These are phyloP conservation scores for Lasiodiplodia gonubiensis DNA, from an alignment of 2,329 filamentous ascomycete genomes.

Conservation along the genomic window DNA sequence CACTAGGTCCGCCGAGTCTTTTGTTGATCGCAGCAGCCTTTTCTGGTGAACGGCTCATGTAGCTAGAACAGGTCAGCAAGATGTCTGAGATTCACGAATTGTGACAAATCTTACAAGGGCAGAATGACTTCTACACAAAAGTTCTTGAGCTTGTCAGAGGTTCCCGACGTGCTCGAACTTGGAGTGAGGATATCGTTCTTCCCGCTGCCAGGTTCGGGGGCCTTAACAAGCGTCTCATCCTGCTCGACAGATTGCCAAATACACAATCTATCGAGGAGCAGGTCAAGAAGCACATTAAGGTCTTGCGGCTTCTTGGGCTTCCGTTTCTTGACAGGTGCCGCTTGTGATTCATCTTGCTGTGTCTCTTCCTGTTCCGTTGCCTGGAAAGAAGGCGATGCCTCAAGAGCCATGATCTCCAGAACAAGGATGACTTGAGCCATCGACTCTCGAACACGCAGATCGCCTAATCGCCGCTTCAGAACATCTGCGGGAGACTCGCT, in stretches of 20 bases:
- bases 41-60: conserved; percentile 75
- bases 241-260: conserved; percentile 82
- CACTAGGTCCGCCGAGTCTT: conserved; percentile 75
- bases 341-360: conserved; percentile 31
- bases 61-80: conserved; percentile 55
- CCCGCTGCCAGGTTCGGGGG: conserved; percentile 33
- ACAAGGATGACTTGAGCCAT: conserved; percentile 81
- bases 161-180: conserved; percentile 34
- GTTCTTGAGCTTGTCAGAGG: conserved; percentile 69
- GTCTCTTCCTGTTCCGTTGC: conserved; percentile 35
- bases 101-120: conserved; percentile 66
- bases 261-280: conserved; percentile 77
- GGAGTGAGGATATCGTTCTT: conserved; percentile 36
- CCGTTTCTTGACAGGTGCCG: conserved; percentile 43
- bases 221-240: conserved; percentile 52
- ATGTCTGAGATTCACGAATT: neutral
- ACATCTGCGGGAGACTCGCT: conserved; percentile 56
- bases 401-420: conserved; percentile 75
- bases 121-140: conserved; percentile 83
- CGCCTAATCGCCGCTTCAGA: conserved; percentile 66
- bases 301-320: conserved; percentile 68
- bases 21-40: conserved; percentile 73
- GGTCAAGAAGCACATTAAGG: conserved; percentile 69
- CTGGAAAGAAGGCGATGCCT: conserved; percentile 52
- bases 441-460: conserved; percentile 75